A percentile compares a stretch with the other conserved stretches of the same genome.
Conservation (phyloP, 805 yeast genomes). For the Starmerella bacillaris region DNA sequence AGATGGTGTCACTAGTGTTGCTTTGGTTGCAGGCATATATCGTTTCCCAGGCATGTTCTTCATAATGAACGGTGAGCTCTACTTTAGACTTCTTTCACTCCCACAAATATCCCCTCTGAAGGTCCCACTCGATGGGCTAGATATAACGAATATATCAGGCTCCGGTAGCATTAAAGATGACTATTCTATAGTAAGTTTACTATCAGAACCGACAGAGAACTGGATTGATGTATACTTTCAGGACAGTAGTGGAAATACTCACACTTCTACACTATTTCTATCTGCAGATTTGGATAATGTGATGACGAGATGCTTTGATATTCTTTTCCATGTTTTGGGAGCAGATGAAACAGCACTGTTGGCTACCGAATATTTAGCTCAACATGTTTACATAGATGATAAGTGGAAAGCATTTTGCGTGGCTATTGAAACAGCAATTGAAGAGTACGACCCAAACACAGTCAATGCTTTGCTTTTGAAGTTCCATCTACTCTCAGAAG, state of each 20-base stretch:
- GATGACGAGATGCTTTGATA: constrained; percentile 2
- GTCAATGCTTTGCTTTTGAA: constrained; percentile 36
- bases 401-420: constrained; percentile 4
- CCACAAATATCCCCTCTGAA: constrained; percentile 4
- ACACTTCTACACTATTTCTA: not conserved
- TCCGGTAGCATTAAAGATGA: not conserved
- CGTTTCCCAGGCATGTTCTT: constrained; percentile 4
- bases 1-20: constrained; percentile 4
- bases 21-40: constrained; percentile 7
- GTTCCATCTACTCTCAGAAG: constrained; percentile 65
- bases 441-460: not conserved
- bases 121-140: constrained; percentile 1
- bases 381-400: too few relatives aligned
- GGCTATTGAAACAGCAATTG: not conserved
- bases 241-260: not conserved
- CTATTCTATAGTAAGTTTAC: not conserved
- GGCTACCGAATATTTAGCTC: constrained; percentile 1
- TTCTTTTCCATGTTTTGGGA: constrained; percentile 4
- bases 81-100: constrained; percentile 2
- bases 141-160: too few relatives aligned
- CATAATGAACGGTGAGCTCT: not conserved
- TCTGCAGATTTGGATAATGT: not conserved
- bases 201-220: constrained; percentile 1
- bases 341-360: constrained; percentile 1
- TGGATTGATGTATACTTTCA: constrained; percentile 4